phyloP scores from a whole-genome alignment of 2,329 filamentous ascomycete species.

The Sarocladiaceae sp. region DNA sequence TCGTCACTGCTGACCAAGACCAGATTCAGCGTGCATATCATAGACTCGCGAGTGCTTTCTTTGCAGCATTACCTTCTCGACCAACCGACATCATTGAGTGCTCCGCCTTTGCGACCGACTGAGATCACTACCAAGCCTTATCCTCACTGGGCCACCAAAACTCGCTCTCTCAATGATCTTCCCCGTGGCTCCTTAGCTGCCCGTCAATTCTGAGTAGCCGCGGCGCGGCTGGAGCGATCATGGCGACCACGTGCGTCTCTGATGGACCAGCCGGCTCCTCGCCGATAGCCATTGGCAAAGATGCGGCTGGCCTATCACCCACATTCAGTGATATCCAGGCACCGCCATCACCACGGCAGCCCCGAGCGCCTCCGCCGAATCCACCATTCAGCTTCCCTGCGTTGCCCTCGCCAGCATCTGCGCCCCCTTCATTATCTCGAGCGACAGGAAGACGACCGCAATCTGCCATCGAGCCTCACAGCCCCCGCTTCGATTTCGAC shows the following conservation, averaged over 20 bases:
- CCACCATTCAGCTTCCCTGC: slow-evolving; percentile 60
- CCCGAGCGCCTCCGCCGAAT: slow-evolving; percentile 44
- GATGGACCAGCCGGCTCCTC: slow-evolving; percentile 27
- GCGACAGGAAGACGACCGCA: slow-evolving; percentile 43
- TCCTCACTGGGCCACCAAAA: background rate
- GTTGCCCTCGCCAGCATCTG: slow-evolving; percentile 55
- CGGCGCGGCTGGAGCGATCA: slow-evolving; percentile 40
- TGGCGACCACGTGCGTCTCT: slow-evolving; percentile 35
- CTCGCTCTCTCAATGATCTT: slow-evolving; percentile 33
- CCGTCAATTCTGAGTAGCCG: slow-evolving; percentile 40
- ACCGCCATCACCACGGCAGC: slow-evolving; percentile 10
- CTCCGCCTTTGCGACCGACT: background rate
- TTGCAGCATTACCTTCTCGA: background rate
- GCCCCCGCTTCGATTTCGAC: slow-evolving; percentile 22
- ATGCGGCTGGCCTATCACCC: slow-evolving; percentile 18
- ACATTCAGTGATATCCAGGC: slow-evolving; percentile 16
- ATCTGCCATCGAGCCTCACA: slow-evolving; percentile 44
- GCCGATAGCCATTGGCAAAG: slow-evolving; percentile 19
- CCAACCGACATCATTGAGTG: background rate
- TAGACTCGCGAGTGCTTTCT: background rate
- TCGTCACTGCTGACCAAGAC: slow-evolving; percentile 3
- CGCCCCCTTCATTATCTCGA: slow-evolving; percentile 41
- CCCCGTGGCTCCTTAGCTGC: slow-evolving; percentile 25
- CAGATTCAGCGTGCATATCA: background rate
- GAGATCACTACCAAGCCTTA: background rate